Conservation (phyloP, 208 protist genomes). For the Leptomonas seymouri region DNA sequence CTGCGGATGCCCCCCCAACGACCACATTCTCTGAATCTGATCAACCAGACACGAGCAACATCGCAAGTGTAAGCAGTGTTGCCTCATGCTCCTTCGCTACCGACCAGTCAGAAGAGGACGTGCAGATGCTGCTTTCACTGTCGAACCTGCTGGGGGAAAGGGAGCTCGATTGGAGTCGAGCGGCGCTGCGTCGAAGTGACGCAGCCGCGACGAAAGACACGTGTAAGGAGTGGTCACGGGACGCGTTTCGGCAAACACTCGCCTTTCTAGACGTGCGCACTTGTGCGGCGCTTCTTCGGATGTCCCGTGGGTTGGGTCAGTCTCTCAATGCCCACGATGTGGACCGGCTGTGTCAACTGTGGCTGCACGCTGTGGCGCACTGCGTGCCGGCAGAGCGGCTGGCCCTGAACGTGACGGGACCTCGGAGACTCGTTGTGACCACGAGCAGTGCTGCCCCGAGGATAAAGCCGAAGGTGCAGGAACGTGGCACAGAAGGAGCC, state of each 20-base stretch:
- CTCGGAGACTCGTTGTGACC: conserved; percentile 8
- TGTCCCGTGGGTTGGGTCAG: conserved; percentile 45
- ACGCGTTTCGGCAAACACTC: conserved; percentile 56
- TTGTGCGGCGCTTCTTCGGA: conserved; percentile 54
- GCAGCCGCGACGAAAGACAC: background rate
- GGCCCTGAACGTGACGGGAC: conserved; percentile 32
- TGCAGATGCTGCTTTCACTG: conserved; percentile 19
- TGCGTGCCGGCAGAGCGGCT: background rate
- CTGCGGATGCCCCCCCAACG: background rate
- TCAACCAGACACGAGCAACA: conserved; percentile 13
- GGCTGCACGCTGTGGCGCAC: conserved; percentile 55
- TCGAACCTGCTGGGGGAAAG: conserved; percentile 16
- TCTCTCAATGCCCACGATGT: conserved; percentile 65
- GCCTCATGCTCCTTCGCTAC: conserved; percentile 20
- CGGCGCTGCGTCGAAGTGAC: conserved; percentile 32
- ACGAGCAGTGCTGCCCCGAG: background rate
- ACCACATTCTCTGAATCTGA: conserved; percentile 21
- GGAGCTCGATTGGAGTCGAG: conserved; percentile 35
- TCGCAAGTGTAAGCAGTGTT: conserved; percentile 23
- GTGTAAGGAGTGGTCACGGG: conserved; percentile 55
- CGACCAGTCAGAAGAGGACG: conserved; percentile 1
- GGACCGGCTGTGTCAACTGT: conserved; percentile 65
- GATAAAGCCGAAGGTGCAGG: background rate
- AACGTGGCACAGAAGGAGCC: too few relatives aligned
- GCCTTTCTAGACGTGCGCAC: conserved; percentile 58